Evolutionary conservation across 768 basidiomycete genomes (phyloP).

Genomic region (Pulveroboletus frians): DNA sequence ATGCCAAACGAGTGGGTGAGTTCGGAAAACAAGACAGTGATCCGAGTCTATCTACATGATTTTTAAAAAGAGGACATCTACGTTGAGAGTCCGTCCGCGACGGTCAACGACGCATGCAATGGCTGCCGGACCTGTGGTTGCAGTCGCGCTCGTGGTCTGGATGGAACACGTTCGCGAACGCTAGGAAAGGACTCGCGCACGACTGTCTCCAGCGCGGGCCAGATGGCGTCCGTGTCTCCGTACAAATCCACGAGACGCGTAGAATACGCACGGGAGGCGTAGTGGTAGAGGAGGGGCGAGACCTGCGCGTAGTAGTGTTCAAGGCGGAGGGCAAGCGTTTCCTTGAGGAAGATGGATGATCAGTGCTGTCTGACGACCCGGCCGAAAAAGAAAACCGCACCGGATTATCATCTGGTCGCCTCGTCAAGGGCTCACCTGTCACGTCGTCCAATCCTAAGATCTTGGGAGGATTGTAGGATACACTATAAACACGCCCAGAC

Average conservation of each 20-base stretch:
- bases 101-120: conserved; percentile 4
- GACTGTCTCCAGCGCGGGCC: conserved; percentile 68
- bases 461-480: conserved; percentile 78
- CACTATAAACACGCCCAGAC: conserved; percentile 84
- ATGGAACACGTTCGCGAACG: conserved; percentile 44
- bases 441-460: conserved; percentile 74
- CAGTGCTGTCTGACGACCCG: neutral
- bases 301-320: conserved; percentile 72
- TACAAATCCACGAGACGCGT: conserved; percentile 51
- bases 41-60: neutral
- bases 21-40: neutral
- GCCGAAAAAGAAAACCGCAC: conserved; percentile 39
- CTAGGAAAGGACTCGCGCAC: conserved; percentile 51
- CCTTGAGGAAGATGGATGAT: conserved; percentile 38
- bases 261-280: conserved; percentile 39
- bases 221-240: conserved; percentile 74
- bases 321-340: conserved; percentile 70
- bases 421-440: conserved; percentile 76
- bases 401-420: conserved; percentile 83
- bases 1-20: conserved; percentile 13
- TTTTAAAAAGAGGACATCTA: conserved; percentile 6
- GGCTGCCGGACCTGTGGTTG: conserved; percentile 15
- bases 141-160: conserved; percentile 12
- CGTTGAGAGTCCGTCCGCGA: conserved; percentile 8
- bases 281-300: conserved; percentile 77